Evolutionary conservation across 1,284 basidiomycete genomes (phyloP).

Genomic region (Mycosarcoma mackinlayi): DNA sequence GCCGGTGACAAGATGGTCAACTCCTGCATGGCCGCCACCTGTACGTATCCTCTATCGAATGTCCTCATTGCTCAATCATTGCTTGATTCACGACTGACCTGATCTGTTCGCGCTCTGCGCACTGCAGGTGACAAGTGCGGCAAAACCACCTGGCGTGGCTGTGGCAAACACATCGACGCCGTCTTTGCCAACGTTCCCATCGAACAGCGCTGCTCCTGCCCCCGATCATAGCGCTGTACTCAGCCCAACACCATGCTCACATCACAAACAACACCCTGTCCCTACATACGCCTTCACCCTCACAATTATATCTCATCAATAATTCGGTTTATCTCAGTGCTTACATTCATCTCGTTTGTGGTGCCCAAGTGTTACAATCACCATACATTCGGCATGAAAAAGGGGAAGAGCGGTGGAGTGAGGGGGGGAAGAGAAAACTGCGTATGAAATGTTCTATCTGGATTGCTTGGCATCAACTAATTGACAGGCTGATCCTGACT

Average conservation of each 20-base stretch:
- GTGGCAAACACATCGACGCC: slow-evolving; percentile 50
- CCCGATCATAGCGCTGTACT: slow-evolving; percentile 20
- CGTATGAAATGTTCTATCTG: background rate
- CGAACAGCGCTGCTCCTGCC: slow-evolving; percentile 49
- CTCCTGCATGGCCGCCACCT: slow-evolving; percentile 49
- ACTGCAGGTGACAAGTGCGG: slow-evolving; percentile 52
- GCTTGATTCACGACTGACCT: background rate
- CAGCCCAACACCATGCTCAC: background rate
- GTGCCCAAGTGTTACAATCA: background rate
- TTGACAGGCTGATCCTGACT: slow-evolving; percentile 57
- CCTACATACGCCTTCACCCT: background rate
- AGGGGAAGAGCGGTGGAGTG: slow-evolving; percentile 21
- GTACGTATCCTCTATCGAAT: slow-evolving; percentile 16
- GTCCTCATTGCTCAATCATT: background rate
- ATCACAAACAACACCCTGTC: background rate
- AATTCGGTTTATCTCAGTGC: background rate
- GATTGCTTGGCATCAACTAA: slow-evolving; percentile 2
- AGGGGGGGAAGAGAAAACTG: no score
- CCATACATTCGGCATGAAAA: background rate
- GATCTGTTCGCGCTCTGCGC: background rate
- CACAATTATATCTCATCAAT: background rate
- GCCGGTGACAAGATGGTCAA: slow-evolving; percentile 25
- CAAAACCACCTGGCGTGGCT: slow-evolving; percentile 56
- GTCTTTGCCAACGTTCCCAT: slow-evolving; percentile 41
- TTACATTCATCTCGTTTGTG: background rate